Evolutionary conservation across 2,329 filamentous ascomycete species (phyloP).

Genomic region (Aspergillus quadricinctus): DNA sequence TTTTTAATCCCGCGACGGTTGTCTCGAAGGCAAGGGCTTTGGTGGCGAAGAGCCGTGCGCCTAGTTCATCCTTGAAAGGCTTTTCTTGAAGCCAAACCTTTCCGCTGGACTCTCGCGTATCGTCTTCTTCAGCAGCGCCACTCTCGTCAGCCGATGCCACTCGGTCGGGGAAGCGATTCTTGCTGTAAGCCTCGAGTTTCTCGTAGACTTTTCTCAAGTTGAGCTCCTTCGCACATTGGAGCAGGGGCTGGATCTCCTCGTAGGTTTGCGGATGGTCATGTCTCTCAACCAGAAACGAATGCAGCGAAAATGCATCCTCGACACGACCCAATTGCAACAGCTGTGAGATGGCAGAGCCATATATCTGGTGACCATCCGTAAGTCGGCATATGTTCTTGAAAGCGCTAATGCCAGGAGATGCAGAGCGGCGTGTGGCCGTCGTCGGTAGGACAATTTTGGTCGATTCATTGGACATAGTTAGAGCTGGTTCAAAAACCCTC

Average conservation of each 20-base stretch:
- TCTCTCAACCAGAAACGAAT: constrained; percentile 39
- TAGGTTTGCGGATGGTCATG: constrained; percentile 40
- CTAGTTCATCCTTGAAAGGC: constrained; percentile 62
- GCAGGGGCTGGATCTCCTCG: constrained; percentile 37
- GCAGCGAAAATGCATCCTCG: constrained; percentile 43
- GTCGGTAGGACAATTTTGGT: constrained; percentile 10
- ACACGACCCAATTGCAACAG: constrained; percentile 36
- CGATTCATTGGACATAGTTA: constrained; percentile 19
- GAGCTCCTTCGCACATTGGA: constrained; percentile 36
- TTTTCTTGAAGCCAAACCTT: constrained; percentile 31
- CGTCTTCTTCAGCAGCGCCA: constrained; percentile 1
- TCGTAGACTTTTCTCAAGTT: constrained; percentile 22
- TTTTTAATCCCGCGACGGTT: constrained; percentile 64
- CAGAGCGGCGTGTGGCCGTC: constrained; percentile 7
- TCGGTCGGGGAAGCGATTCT: constrained; percentile 13
- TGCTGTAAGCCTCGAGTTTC: constrained; percentile 18
- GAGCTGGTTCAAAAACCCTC: constrained; percentile 24
- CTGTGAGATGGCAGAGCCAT: constrained; percentile 39
- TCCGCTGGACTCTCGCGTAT: neutral
- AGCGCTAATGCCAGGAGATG: constrained; percentile 24
- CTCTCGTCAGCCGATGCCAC: constrained; percentile 8
- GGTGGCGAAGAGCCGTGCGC: constrained; percentile 77
- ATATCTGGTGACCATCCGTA: constrained; percentile 37
- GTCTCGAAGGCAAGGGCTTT: constrained; percentile 68
- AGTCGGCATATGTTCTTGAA: constrained; percentile 42